These are phyloP conservation scores for Exophiala spinifera DNA, from an alignment of 2,329 filamentous ascomycete genomes.

Conservation along the genomic window DNA sequence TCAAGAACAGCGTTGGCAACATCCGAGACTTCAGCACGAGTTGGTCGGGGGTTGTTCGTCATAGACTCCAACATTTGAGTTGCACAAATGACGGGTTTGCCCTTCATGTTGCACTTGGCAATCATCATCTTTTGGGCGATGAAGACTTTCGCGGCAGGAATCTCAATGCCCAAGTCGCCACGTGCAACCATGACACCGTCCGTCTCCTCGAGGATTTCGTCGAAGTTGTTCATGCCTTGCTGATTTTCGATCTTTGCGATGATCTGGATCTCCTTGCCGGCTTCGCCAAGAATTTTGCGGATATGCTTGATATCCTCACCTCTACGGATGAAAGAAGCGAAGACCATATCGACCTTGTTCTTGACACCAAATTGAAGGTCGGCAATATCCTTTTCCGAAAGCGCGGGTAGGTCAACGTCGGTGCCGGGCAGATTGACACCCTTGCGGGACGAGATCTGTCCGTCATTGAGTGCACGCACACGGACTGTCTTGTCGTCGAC, in stretches of 20 bases:
- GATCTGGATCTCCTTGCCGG: slow-evolving; percentile 96
- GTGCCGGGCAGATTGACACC: slow-evolving; percentile 99
- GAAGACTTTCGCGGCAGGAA: slow-evolving; percentile 96
- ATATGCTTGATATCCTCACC: slow-evolving; percentile 92
- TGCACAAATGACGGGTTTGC: slow-evolving; percentile 97
- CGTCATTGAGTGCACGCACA: slow-evolving; percentile 89
- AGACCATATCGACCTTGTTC: slow-evolving; percentile 99
- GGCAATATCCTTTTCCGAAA: slow-evolving; percentile 96
- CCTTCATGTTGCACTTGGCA: slow-evolving; percentile 98
- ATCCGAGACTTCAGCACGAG: slow-evolving; percentile 96
- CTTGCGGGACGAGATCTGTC: slow-evolving; percentile 98
- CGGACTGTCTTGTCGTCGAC: slow-evolving; percentile 85
- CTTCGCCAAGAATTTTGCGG: slow-evolving; percentile 82
- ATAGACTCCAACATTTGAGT: slow-evolving; percentile 99
- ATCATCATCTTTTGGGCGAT: slow-evolving; percentile 99
- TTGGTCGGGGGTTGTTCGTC: slow-evolving; percentile 99
- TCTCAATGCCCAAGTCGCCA: slow-evolving; percentile 98
- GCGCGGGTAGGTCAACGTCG: slow-evolving; percentile 92
- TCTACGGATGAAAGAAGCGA: slow-evolving; percentile 95
- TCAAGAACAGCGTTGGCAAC: slow-evolving; percentile 98
- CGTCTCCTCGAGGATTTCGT: slow-evolving; percentile 90
- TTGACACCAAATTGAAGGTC: slow-evolving; percentile 95
- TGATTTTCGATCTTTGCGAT: slow-evolving; percentile 99
- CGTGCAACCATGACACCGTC: slow-evolving; percentile 99
- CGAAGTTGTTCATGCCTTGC: slow-evolving; percentile 99